Conservation (phyloP, 1,284 basidiomycete genomes). For the Stereum hirsutum region DNA sequence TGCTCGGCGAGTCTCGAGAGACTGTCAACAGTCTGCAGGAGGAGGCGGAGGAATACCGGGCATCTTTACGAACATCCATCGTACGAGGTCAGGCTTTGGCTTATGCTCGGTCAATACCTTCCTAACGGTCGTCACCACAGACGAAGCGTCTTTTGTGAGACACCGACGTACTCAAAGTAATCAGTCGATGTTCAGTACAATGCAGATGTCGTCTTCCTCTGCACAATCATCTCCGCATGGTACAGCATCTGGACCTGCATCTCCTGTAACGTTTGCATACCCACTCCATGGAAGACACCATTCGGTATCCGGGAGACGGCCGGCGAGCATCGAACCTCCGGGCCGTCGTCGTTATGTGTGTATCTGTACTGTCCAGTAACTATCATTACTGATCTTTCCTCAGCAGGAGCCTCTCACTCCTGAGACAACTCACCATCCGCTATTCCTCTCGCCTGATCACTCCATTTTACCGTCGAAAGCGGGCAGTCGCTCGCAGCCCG, state of each 20-base stretch:
- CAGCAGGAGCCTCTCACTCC: conserved; percentile 53
- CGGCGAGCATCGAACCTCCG: conserved; percentile 20
- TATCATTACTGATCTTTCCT: conserved; percentile 7
- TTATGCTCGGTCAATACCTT: background rate
- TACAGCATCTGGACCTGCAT: conserved; percentile 9
- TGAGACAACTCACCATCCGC: conserved; percentile 45
- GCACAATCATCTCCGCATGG: conserved; percentile 4
- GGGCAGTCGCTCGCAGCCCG: no score
- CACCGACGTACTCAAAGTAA: background rate
- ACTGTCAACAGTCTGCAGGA: conserved; percentile 61
- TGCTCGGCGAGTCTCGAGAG: conserved; percentile 71
- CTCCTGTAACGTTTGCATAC: conserved; percentile 10
- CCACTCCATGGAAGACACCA: conserved; percentile 1
- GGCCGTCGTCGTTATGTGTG: conserved; percentile 31
- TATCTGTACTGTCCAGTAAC: conserved; percentile 3
- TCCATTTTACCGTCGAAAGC: conserved; percentile 13
- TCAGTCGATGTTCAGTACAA: background rate
- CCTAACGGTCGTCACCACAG: no score
- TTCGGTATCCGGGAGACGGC: conserved; percentile 13
- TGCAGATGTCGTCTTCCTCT: background rate
- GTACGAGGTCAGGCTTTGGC: conserved; percentile 3
- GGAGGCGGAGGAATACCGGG: conserved; percentile 66
- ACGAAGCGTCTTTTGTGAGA: background rate
- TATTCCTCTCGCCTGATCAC: conserved; percentile 45
- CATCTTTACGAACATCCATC: conserved; percentile 14